phyloP scores from a whole-genome alignment of 2,329 filamentous ascomycete genomes.

The Epichloe festucae region DNA sequence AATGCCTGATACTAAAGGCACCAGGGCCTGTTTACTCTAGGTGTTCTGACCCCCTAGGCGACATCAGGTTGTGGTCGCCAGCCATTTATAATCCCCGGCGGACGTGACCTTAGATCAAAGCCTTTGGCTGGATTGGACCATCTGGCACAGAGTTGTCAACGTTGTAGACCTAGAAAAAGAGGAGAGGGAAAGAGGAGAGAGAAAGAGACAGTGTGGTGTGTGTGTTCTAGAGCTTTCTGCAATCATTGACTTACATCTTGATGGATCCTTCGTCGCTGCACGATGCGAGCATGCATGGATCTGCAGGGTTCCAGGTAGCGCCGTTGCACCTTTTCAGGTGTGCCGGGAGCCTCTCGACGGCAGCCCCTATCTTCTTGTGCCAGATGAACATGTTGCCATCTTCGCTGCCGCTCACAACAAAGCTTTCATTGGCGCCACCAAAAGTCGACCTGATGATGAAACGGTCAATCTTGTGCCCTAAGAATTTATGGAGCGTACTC shows the following conservation, averaged over 20 bases:
- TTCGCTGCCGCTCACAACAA: constrained; percentile 85
- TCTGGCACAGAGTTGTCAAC: not conserved
- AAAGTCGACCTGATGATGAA: constrained; percentile 74
- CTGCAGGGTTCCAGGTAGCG: constrained; percentile 75
- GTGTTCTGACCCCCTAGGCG: constrained; percentile 2
- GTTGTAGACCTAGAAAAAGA: not conserved
- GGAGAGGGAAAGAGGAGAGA: not conserved
- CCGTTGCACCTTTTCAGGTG: constrained; percentile 71
- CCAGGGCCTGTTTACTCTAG: not conserved
- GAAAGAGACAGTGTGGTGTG: not conserved
- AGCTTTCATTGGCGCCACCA: constrained; percentile 83
- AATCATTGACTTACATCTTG: constrained; percentile 55
- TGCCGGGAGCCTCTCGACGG: constrained; percentile 63
- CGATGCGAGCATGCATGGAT: constrained; percentile 77
- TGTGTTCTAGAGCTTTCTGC: not conserved
- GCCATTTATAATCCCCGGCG: constrained; percentile 7
- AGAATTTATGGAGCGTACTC: constrained; percentile 59
- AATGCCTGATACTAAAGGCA: not conserved
- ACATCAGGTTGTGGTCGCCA: constrained; percentile 9
- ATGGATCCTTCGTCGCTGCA: constrained; percentile 80
- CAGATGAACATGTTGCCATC: constrained; percentile 70
- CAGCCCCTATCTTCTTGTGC: constrained; percentile 69
- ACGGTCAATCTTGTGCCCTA: constrained; percentile 60
- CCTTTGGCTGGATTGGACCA: constrained; percentile 11
- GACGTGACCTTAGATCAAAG: constrained; percentile 10